Percentiles rank a stretch among this genome's conserved stretches.
Evolutionary conservation across 1,284 basidiomycete genomes (phyloP).

Genomic region (Pterulicium gracile): DNA sequence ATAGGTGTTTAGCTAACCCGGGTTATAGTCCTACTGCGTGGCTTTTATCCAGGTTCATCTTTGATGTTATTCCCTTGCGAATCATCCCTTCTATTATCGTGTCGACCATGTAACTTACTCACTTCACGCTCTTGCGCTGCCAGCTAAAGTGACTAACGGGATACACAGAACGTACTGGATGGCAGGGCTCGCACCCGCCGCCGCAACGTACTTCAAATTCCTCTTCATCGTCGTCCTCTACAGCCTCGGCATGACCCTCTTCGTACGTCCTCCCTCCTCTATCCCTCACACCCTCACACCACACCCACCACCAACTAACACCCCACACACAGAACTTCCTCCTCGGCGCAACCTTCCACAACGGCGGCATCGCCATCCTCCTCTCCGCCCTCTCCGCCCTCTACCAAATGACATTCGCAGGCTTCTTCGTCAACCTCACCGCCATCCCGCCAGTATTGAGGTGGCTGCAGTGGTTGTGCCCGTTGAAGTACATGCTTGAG

Average conservation of each 20-base stretch:
- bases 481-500: slow-evolving; percentile 68
- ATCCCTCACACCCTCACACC: slow-evolving; percentile 1
- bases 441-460: slow-evolving; percentile 75
- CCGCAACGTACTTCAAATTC: slow-evolving; percentile 75
- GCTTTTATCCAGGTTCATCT: slow-evolving; percentile 75
- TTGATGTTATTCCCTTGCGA: slow-evolving; percentile 78
- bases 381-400: slow-evolving; percentile 66
- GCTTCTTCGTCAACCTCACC: slow-evolving; percentile 76
- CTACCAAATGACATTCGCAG: slow-evolving; percentile 79
- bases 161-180: slow-evolving; percentile 88
- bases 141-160: too few species aligned
- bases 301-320: slow-evolving; percentile 5
- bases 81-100: slow-evolving; percentile 79
- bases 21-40: slow-evolving; percentile 79
- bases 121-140: background rate
- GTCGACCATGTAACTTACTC: slow-evolving; percentile 53
- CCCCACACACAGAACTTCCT: slow-evolving; percentile 68
- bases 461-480: slow-evolving; percentile 78
- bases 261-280: slow-evolving; percentile 34
- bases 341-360: slow-evolving; percentile 67
- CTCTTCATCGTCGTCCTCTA: slow-evolving; percentile 69
- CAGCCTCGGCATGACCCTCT: slow-evolving; percentile 75
- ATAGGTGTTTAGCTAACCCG: slow-evolving; percentile 2
- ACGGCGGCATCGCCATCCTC: slow-evolving; percentile 83
- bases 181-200: slow-evolving; percentile 70